These are phyloP conservation scores for Thielaviopsis euricoi DNA, from an alignment of 2,329 filamentous ascomycete genomes.

Conservation along the genomic window DNA sequence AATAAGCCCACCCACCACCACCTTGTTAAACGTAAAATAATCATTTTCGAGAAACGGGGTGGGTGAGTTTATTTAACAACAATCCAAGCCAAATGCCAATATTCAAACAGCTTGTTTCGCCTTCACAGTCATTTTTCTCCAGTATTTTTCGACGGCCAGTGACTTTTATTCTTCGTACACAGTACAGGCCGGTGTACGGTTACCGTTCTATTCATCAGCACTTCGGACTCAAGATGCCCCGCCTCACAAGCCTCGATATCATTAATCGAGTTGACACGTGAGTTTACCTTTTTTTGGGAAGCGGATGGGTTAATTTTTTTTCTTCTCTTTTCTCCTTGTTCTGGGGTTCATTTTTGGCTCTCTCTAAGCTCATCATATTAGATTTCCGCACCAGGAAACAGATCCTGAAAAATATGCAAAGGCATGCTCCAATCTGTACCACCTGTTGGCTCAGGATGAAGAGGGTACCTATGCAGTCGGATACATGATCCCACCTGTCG, in stretches of 20 bases:
- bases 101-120: background rate
- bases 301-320: too few species aligned
- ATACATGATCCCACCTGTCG: slow-evolving; percentile 35
- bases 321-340: too few species aligned
- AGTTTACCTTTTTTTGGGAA: slow-evolving; percentile 15
- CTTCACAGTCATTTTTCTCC: background rate
- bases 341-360: background rate
- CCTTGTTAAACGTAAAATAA: background rate
- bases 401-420: slow-evolving; percentile 38
- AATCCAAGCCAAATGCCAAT: background rate
- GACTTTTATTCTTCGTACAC: background rate
- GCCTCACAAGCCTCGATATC: slow-evolving; percentile 29
- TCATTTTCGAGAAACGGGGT: background rate
- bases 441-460: slow-evolving; percentile 44
- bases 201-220: background rate
- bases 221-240: background rate
- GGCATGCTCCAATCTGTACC: slow-evolving; percentile 46
- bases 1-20: background rate
- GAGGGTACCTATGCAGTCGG: slow-evolving; percentile 50
- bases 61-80: background rate
- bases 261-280: slow-evolving; percentile 38
- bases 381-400: slow-evolving; percentile 61
- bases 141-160: background rate
- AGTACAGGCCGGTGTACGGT: background rate
- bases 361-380: slow-evolving; percentile 23